Evolutionary conservation across 352 stramenopile species (phyloP).

Genomic region (Phytophthora cactorum): DNA sequence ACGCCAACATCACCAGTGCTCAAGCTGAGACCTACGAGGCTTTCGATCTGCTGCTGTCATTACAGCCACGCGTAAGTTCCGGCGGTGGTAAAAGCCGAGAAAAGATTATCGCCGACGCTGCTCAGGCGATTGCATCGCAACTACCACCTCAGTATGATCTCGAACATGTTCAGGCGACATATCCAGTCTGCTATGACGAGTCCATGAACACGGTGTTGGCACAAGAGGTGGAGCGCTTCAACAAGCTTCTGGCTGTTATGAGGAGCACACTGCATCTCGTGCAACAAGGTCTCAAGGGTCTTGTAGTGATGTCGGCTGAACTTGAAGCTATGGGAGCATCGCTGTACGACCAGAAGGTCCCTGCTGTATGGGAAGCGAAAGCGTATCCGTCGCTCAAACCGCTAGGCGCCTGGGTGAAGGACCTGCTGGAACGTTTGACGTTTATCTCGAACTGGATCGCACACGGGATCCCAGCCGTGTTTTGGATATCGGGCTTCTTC

Average conservation of each 20-base stretch:
- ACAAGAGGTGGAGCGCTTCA: conserved; percentile 93
- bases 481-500: conserved; percentile 94
- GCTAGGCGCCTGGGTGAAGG: conserved; percentile 87
- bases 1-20: conserved; percentile 94
- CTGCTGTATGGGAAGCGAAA: conserved; percentile 86
- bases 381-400: conserved; percentile 93
- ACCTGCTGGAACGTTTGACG: conserved; percentile 76
- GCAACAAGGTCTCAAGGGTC: conserved; percentile 88
- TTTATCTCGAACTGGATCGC: conserved; percentile 83
- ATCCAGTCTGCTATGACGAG: conserved; percentile 90
- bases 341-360: conserved; percentile 91
- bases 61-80: conserved; percentile 83
- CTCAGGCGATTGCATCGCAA: conserved; percentile 82
- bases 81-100: conserved; percentile 85
- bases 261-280: conserved; percentile 83
- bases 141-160: conserved; percentile 85
- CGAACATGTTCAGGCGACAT: conserved; percentile 83
- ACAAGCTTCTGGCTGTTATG: conserved; percentile 85
- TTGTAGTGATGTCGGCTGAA: conserved; percentile 90
- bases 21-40: conserved; percentile 91
- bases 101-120: conserved; percentile 88
- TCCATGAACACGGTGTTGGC: conserved; percentile 94
- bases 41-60: conserved; percentile 88
- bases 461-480: conserved; percentile 79
- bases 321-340: conserved; percentile 87